phyloP scores from a whole-genome alignment of 2,329 filamentous ascomycete species.

The Keithomyces neogunnii region DNA sequence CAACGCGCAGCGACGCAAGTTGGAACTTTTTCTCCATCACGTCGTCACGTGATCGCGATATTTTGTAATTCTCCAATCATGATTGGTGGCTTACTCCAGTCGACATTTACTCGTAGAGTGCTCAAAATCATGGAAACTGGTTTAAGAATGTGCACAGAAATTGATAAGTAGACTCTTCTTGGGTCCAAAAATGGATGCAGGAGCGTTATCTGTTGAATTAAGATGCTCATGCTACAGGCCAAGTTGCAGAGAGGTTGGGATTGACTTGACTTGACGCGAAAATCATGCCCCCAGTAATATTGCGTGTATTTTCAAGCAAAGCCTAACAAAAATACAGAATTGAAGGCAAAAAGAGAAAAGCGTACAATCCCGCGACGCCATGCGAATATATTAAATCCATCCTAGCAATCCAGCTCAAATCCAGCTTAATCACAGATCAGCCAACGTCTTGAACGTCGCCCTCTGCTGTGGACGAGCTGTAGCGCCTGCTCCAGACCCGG shows the following conservation, averaged over 20 bases:
- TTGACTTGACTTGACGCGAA: too few species aligned
- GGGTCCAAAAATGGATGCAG: too few species aligned
- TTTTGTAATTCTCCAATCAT: constrained; percentile 8
- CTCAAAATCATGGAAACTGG: too few species aligned
- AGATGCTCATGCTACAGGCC: too few species aligned
- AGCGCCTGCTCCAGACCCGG: constrained; percentile 1
- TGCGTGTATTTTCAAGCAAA: neutral
- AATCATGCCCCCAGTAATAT: neutral
- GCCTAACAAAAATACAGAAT: neutral
- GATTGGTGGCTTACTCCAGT: constrained; percentile 5
- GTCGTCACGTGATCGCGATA: constrained; percentile 20
- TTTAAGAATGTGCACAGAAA: too few species aligned
- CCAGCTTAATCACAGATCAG: constrained; percentile 33
- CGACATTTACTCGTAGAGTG: too few species aligned
- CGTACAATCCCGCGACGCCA: neutral
- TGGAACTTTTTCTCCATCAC: constrained; percentile 16
- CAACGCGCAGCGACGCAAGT: constrained; percentile 6
- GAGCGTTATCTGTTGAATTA: too few species aligned
- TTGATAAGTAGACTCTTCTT: too few species aligned
- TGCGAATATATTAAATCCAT: neutral
- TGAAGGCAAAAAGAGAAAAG: neutral
- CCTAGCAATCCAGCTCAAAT: neutral
- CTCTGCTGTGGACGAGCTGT: constrained; percentile 18
- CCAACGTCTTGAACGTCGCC: constrained; percentile 41
- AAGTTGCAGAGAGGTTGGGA: too few species aligned